Conservation (phyloP, 2,329 filamentous ascomycete species). For the Claviceps cyperi region DNA sequence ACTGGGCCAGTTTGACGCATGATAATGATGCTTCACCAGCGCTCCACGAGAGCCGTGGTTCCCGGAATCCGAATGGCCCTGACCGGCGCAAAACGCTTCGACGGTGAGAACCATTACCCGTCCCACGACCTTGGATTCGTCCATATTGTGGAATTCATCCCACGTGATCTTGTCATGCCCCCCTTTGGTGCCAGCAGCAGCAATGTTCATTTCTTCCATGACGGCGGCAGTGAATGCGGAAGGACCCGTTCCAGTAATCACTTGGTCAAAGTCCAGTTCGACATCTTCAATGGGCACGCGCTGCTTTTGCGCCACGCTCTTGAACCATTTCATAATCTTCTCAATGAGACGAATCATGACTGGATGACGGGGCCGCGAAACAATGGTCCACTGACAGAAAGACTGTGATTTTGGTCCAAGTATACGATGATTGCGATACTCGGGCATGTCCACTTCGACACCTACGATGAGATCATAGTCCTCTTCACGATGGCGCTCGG, state of each 20-base stretch:
- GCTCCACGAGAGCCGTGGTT: slow-evolving; percentile 53
- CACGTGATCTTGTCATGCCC: slow-evolving; percentile 34
- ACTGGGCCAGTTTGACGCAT: slow-evolving; percentile 58
- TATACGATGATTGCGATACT: slow-evolving; percentile 48
- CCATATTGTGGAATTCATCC: slow-evolving; percentile 50
- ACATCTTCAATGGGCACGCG: slow-evolving; percentile 43
- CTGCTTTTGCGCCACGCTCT: slow-evolving; percentile 43
- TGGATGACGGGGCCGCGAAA: slow-evolving; percentile 50
- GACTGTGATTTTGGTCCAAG: slow-evolving; percentile 53
- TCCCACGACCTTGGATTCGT: slow-evolving; percentile 50
- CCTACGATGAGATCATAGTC: slow-evolving; percentile 59
- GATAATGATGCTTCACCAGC: slow-evolving; percentile 60
- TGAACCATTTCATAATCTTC: slow-evolving; percentile 53
- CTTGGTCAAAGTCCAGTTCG: slow-evolving; percentile 55
- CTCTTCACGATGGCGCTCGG: slow-evolving; percentile 42
- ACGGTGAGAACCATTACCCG: slow-evolving; percentile 54
- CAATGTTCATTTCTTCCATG: slow-evolving; percentile 44
- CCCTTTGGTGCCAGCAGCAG: slow-evolving; percentile 6
- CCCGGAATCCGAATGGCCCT: slow-evolving; percentile 59
- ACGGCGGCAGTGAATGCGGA: slow-evolving; percentile 55
- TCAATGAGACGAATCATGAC: slow-evolving; percentile 56
- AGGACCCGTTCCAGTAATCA: slow-evolving; percentile 58
- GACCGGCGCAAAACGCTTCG: slow-evolving; percentile 58
- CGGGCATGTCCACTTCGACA: slow-evolving; percentile 56
- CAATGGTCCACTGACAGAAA: slow-evolving; percentile 66